Evolutionary conservation across 2,329 filamentous ascomycete genomes (phyloP), one percentile per base, ranked within the genome.

Genomic region (Fragosphaeria purpurea): DNA sequence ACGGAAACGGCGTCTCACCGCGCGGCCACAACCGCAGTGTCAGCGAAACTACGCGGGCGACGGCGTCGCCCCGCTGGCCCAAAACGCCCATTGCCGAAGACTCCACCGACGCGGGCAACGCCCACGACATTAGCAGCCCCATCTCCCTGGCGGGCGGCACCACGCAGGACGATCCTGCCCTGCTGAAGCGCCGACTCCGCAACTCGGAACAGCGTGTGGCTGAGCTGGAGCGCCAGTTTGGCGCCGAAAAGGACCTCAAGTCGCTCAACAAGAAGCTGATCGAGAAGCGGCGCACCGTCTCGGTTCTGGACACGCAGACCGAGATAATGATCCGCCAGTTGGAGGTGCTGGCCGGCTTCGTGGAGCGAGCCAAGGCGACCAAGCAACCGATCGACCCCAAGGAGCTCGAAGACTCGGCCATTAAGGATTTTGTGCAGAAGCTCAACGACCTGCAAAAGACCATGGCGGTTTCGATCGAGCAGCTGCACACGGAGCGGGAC

Each of bases 211-310:
- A 91, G 63, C 80, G 84, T 53, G 88, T 96, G 48, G 82, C 87
- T 2, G 90, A 96, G 67, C 79, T 98, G 48, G 86, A 91, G 65
- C 76, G 82, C n/a, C 84, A 88, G 57, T 87, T 88, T 60, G 75
- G 69, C 46, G 76, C 75, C 3, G 80, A 82, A 56, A 80, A 80
- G 58, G 78, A 81, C 52, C 65, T 83, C 31, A 85, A 85, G 67
- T 85, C 83, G 59, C 81, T 94, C 34, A 94, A 94, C 66, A 89
- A 85, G 59, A 91, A 90, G 63, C 72, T 97, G 31, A 77, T 86
- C 38, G 90, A 97, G 67, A 97, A 97, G 71, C 79, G 93, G 52
- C 95, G 94, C 61, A 97, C 93, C 0, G 93, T 98, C 65, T 91
- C 91, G 6, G 86, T 94, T 13, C 74, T 97, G 47, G 91, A 97